Base-by-base conservation (phyloP, 768 basidiomycete genomes). In the Lactarius pseudohatsudake region DNA sequence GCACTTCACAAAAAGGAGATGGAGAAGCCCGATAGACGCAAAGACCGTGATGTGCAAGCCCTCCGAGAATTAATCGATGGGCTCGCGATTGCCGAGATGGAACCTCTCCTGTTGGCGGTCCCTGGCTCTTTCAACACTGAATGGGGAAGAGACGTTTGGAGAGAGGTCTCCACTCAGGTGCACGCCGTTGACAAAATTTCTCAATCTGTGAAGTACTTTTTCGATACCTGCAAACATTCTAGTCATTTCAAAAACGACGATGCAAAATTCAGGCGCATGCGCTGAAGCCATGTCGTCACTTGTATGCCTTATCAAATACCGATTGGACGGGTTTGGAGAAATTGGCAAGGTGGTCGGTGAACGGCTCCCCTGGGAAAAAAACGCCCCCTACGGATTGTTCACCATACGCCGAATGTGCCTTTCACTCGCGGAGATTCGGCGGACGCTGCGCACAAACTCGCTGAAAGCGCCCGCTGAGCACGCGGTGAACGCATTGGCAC, bases 221-320 rank as follows among this genome's bases (percentile, higher is more conserved):
- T 65, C 13, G 40, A 34, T 16, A 55, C 64, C 0, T 59, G 30
- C 38, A 59, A n/a, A 26, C 1, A 26, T 26, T 1, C 26, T 26
- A 26, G 26, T 26, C 26, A 26, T 26, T 28, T 28, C 28, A 28
- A 28, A 1, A 28, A 28, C 2, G 28, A 28, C 2, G 3, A 28
- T 28, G 28, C 28, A 28, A 28, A 2, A 28, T 2, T 2, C 2
- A 28, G 28, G 28, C 28, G 28, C 28, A 28, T 28, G 28, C 28
- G 28, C 2, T 0, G 28, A 2, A 3, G 2, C 28, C 28, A 2
- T 3, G 28, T 0, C 2, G 3, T 2, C 28, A 28, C 28, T 28
- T 28, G 28, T 28, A 3, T 28, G 28, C 28, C 28, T 28, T 28
- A 28, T 2, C 28, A 0, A 3, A 1, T 28, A 28, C 28, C 28